These are phyloP conservation scores for Groenewaldozyma auringiensis DNA, from an alignment of 1,139 yeast genomes.

Conservation along the genomic window DNA sequence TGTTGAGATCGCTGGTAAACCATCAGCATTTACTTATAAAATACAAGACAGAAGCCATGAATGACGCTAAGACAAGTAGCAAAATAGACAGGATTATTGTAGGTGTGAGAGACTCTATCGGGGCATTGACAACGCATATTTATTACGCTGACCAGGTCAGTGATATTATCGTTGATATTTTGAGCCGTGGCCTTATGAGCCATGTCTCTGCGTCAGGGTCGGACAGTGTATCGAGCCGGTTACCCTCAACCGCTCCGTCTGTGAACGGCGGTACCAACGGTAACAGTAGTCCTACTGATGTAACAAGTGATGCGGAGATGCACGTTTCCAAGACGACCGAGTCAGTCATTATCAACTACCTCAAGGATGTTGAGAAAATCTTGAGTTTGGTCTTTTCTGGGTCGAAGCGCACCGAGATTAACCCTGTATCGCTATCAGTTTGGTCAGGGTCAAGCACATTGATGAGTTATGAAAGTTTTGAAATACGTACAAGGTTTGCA, in stretches of 20 bases:
- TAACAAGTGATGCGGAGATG: neutral
- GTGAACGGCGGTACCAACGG: neutral
- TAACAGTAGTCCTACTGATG: neutral
- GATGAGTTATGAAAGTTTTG: conserved; percentile 21
- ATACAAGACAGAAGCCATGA: conserved; percentile 8
- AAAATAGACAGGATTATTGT: conserved; percentile 16
- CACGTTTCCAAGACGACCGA: neutral
- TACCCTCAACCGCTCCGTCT: neutral
- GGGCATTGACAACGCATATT: conserved; percentile 59
- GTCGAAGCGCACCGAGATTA: conserved; percentile 3
- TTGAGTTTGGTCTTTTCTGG: conserved; percentile 10
- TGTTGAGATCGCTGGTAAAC: conserved; percentile 53
- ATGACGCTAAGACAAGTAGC: neutral
- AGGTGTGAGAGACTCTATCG: conserved; percentile 38
- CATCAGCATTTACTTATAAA: conserved; percentile 47
- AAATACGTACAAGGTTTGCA: conserved; percentile 16
- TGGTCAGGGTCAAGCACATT: conserved; percentile 32
- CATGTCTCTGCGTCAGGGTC: neutral
- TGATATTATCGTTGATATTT: conserved; percentile 56
- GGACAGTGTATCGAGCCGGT: neutral
- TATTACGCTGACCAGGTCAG: conserved; percentile 74
- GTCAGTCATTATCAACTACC: conserved; percentile 15
- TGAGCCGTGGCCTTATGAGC: conserved; percentile 17
- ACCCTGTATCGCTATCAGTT: conserved; percentile 20
- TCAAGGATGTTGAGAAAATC: conserved; percentile 20